These are phyloP conservation scores for Polyporus tsugae DNA, from an alignment of 1,284 basidiomycete species.

Conservation along the genomic window DNA sequence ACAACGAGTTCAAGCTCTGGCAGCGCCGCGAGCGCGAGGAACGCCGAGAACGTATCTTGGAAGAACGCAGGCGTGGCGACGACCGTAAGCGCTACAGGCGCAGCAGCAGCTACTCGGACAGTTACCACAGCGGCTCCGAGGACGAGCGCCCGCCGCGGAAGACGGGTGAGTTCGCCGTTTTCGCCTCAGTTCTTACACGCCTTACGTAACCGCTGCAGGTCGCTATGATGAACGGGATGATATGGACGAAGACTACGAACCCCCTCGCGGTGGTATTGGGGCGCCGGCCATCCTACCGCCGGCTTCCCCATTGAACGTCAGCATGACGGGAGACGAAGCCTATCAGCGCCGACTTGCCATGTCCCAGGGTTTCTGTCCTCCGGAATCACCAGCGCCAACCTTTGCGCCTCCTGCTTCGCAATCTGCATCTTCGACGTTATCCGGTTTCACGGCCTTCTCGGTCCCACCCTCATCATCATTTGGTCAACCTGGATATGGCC, in stretches of 20 bases:
- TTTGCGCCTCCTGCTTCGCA: conserved; percentile 12
- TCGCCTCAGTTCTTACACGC: conserved; percentile 2
- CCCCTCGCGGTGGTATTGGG: conserved; percentile 42
- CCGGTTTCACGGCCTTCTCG: conserved; percentile 10
- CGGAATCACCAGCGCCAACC: conserved; percentile 21
- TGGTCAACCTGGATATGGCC: conserved; percentile 36
- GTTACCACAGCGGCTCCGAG: conserved; percentile 67
- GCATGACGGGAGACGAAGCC: conserved; percentile 65
- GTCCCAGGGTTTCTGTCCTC: conserved; percentile 44
- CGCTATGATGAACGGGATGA: conserved; percentile 65
- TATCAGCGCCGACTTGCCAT: conserved; percentile 64
- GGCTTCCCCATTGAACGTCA: conserved; percentile 39
- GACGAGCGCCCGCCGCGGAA: conserved; percentile 77
- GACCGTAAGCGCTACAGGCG: conserved; percentile 66
- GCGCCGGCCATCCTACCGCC: conserved; percentile 38
- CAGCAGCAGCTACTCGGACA: conserved; percentile 72
- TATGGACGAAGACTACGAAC: conserved; percentile 57
- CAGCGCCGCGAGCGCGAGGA: conserved; percentile 79
- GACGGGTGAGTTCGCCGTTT: conserved; percentile 57
- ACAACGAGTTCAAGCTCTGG: conserved; percentile 84
- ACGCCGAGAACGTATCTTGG: conserved; percentile 61
- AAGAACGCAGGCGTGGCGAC: conserved; percentile 62
- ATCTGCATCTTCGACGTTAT: conserved; percentile 32
- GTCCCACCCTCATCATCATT: conserved; percentile 21
- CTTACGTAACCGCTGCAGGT: conserved; percentile 47